Base-by-base conservation (phyloP, 352 stramenopile species). In the Phytophthora syringae region DNA sequence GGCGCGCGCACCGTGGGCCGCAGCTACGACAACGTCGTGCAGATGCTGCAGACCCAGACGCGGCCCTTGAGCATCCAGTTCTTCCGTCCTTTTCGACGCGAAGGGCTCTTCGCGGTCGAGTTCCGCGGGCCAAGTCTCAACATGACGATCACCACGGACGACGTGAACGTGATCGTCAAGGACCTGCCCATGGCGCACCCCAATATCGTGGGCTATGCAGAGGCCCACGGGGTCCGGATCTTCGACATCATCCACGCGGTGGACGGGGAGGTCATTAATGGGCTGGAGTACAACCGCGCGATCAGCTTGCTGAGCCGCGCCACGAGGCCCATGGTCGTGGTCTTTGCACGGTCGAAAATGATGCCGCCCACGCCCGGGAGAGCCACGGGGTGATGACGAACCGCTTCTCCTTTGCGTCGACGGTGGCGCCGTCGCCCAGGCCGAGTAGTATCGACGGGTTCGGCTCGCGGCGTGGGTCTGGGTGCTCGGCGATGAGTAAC, bases 141-240 rank as follows among this genome's bases (percentile, higher is more conserved):
- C 55, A 92, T 95, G 81, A 95, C 86, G 1, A 93, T 95, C 67
- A 93, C 84, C 1, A 93, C 83, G 5, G 85, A 95, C 60, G 86
- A 95, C 53, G 72, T 84, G n/a, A 87, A 92, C 48, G 85, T 95
- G 7, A 91, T 95, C 44, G 86, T 95, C 21, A 93, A 91, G 47
- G 84, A 92, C 28, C 72, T 95, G 42, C 86, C 86, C 25, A 92
- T 91, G 83, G 77, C 82, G 1, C 82, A 92, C 58, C 77, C 83
- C 4, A 95, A 95, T 56, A 89, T 95, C 28, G 86, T 93, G 16
- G 86, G 86, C 9, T 95, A 93, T 48, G 86, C 86, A 5, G 86
- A 95, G 55, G 80, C 86, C 0, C 86, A 93, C 59, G 86, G 86
- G 27, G 86, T 95, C 50, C 83, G 83, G n/a, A 81, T 92, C 28